Evolutionary conservation across 139 green algal species (phyloP).

Genomic region (Chlorella sp.): DNA sequence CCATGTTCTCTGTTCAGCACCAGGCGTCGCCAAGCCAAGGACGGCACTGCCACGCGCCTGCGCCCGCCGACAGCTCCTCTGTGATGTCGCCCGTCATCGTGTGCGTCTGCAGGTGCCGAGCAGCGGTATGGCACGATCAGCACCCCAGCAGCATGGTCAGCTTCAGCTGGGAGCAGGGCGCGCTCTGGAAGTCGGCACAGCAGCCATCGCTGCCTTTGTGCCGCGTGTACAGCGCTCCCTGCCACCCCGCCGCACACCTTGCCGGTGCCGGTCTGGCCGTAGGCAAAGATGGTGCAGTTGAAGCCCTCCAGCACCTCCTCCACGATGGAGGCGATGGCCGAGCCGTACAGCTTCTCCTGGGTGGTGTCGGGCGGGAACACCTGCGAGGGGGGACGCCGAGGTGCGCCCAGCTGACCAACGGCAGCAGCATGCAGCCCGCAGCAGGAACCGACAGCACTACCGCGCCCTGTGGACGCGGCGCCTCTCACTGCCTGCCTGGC

Average conservation of each 20-base stretch:
- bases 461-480: no score
- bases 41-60: constrained; percentile 38
- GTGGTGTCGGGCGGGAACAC: constrained; percentile 85
- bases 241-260: constrained; percentile 58
- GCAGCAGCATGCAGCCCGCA: no score
- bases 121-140: no score
- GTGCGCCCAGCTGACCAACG: neutral
- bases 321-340: constrained; percentile 91
- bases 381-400: constrained; percentile 38
- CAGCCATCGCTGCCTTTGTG: no score
- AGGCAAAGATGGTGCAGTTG: constrained; percentile 94
- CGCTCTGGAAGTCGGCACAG: no score
- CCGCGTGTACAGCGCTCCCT: no score
- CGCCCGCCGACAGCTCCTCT: constrained; percentile 55
- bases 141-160: no score
- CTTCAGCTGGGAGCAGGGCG: no score
- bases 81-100: constrained; percentile 92
- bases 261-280: constrained; percentile 92
- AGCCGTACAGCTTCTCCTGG: constrained; percentile 90
- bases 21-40: no score
- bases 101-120: constrained; percentile 65
- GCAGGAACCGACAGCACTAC: no score
- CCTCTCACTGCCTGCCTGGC: no score
- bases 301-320: constrained; percentile 94
- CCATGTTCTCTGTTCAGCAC: no score